These are phyloP conservation scores for Ogataea paraovalis DNA, from an alignment of 805 yeast genomes.

Conservation along the genomic window DNA sequence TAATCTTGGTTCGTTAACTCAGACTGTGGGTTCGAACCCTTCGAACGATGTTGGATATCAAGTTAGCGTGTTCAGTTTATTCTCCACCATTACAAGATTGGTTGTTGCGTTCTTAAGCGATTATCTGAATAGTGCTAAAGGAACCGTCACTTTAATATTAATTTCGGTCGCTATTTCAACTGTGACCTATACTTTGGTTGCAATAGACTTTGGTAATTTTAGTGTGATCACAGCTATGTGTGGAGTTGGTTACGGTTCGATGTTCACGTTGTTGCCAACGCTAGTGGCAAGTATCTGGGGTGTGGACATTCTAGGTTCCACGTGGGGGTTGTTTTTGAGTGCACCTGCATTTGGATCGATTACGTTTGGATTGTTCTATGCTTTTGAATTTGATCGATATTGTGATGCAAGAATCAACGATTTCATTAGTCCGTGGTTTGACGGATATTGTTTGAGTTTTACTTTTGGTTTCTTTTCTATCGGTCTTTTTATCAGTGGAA, in stretches of 20 bases:
- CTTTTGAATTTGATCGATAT: conserved; percentile 49
- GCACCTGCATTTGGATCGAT: conserved; percentile 85
- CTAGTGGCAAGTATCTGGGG: conserved; percentile 81
- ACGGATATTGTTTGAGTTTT: conserved; percentile 13
- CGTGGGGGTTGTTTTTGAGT: conserved; percentile 83
- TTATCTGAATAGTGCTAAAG: conserved; percentile 5
- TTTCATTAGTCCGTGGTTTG: neutral
- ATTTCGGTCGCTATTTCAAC: conserved; percentile 6
- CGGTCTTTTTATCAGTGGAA: conserved; percentile 11
- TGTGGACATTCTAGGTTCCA: conserved; percentile 74
- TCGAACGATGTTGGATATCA: conserved; percentile 11
- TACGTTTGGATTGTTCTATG: conserved; percentile 65
- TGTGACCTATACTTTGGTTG: conserved; percentile 11
- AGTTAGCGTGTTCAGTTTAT: conserved; percentile 20
- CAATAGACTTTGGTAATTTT: conserved; percentile 9
- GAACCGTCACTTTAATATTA: conserved; percentile 7
- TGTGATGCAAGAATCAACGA: conserved; percentile 18
- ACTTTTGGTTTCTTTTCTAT: conserved; percentile 13
- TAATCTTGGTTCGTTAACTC: conserved; percentile 69
- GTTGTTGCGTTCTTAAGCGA: conserved; percentile 20
- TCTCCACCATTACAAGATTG: conserved; percentile 27
- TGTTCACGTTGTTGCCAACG: conserved; percentile 79
- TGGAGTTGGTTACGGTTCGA: conserved; percentile 75
- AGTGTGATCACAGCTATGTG: conserved; percentile 30
- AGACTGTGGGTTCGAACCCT: conserved; percentile 29